A percentile compares a stretch with the other conserved stretches of the same genome.
Conservation (phyloP, 352 stramenopile species). For the Pythium dissotocum region DNA sequence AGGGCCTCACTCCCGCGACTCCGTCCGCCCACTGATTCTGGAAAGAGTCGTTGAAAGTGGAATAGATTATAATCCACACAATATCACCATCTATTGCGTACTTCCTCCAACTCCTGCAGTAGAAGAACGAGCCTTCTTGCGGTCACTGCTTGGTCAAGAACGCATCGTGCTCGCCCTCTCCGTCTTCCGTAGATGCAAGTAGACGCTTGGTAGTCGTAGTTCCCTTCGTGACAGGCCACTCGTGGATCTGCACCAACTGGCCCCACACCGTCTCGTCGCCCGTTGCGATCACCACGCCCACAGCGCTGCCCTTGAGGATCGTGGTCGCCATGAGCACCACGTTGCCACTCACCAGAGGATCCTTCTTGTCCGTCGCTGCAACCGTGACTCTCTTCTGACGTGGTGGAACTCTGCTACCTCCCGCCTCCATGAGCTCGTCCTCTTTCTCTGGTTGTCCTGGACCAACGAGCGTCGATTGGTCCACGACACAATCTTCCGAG, state of each 20-base stretch:
- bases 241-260: slow-evolving; percentile 51
- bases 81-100: too few relatives aligned
- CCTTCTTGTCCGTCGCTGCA: slow-evolving; percentile 21
- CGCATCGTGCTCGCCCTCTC: slow-evolving; percentile 6
- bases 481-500: slow-evolving; percentile 73
- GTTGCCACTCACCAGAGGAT: slow-evolving; percentile 52
- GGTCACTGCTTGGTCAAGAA: slow-evolving; percentile 19
- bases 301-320: slow-evolving; percentile 49
- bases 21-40: too few relatives aligned
- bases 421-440: slow-evolving; percentile 23
- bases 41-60: too few relatives aligned
- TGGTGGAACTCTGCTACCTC: slow-evolving; percentile 15
- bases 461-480: slow-evolving; percentile 52
- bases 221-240: slow-evolving; percentile 47
- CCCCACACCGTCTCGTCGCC: slow-evolving; percentile 77
- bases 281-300: slow-evolving; percentile 74
- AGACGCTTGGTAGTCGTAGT: not conserved
- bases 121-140: too few relatives aligned
- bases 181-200: slow-evolving; percentile 1
- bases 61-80: too few relatives aligned
- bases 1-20: not conserved
- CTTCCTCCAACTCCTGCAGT: too few relatives aligned
- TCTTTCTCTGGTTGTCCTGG: slow-evolving; percentile 36
- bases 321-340: slow-evolving; percentile 70
- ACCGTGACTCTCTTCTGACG: slow-evolving; percentile 40